Evolutionary conservation across 345 rosid species (phyloP), one percentile per base, ranked within the genome.

Genomic region (Schrenkiella parvula): DNA sequence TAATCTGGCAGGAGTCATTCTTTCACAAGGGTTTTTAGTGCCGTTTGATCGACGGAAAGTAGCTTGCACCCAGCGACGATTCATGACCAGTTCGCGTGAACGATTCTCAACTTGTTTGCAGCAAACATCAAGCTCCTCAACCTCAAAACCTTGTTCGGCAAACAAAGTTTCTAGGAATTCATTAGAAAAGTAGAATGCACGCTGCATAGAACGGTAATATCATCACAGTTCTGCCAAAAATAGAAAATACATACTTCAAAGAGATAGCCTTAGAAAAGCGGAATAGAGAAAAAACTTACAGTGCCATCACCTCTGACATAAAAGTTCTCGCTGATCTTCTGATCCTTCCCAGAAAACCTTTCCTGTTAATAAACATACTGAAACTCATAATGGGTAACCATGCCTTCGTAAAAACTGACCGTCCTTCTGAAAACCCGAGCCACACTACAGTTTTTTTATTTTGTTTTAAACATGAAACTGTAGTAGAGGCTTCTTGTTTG

Each of bases 251-350:
- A 59, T 48, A 37, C 43, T 29, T 68, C 6, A 25, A 66, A 38
- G 32, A 59, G 10, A 17, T 31, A 19, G 52, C 13, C 11, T 29
- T 6, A 1, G 8, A 72, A n/a, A 50, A 44, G 62, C 10, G 17
- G 29, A 46, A 41, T 65, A 29, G 41, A 19, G 62, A 73, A 34
- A 29, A 56, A 66, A 85, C 96, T 81, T 82, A 89, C 98, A 78
- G 96, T 89, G 82, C 98, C 98, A 84, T 91, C 98, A 72, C 91
- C 97, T 81, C 97, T 87, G 71, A 82, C 95, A 76, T 88, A 89
- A 62, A 93, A 93, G 75, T 89, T 93, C 47, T 91, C 89, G 63
- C 97, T 83, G 60, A 93, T 91, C 79, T 79, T 81, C 70, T 88
- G 98, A 84, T 91, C 95, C 84, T 93, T 93, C 79, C 75, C 74